A percentile compares a stretch with the other conserved stretches of the same genome.
Evolutionary conservation across 169 alveolate species (phyloP).

Genomic region (Hepatocystis sp.): DNA sequence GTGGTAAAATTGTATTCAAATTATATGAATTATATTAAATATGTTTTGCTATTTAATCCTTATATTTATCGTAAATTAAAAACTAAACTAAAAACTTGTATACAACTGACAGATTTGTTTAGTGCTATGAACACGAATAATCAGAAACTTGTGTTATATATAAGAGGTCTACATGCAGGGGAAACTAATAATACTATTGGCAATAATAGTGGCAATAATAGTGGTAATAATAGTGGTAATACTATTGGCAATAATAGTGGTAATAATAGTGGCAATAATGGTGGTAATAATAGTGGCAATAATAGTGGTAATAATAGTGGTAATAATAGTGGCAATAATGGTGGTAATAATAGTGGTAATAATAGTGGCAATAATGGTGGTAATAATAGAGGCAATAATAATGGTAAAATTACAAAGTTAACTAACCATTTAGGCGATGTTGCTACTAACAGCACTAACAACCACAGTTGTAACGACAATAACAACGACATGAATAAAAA

Average conservation of each 20-base stretch:
- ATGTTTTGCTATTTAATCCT: constrained; percentile 44
- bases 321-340: not conserved
- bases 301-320: not conserved
- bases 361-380: too few species aligned
- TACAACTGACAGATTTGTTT: constrained; percentile 17
- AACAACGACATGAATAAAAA: too few species aligned
- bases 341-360: too few species aligned
- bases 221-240: not conserved
- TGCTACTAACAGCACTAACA: too few species aligned
- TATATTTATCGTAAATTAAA: constrained; percentile 20
- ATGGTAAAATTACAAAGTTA: too few species aligned
- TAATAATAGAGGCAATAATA: too few species aligned
- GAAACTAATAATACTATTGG: too few species aligned
- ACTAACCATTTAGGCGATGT: too few species aligned
- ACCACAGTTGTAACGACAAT: too few species aligned
- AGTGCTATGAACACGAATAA: too few species aligned
- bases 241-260: not conserved
- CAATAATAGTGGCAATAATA: not conserved
- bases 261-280: not conserved
- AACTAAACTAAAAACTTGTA: constrained; percentile 14
- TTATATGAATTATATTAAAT: constrained; percentile 50
- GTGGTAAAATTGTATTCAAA: constrained; percentile 21
- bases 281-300: not conserved
- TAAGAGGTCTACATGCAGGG: too few species aligned
- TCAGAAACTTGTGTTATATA: too few species aligned